These are phyloP conservation scores for Grammothele lineata DNA, from an alignment of 768 basidiomycete species.

Conservation along the genomic window DNA sequence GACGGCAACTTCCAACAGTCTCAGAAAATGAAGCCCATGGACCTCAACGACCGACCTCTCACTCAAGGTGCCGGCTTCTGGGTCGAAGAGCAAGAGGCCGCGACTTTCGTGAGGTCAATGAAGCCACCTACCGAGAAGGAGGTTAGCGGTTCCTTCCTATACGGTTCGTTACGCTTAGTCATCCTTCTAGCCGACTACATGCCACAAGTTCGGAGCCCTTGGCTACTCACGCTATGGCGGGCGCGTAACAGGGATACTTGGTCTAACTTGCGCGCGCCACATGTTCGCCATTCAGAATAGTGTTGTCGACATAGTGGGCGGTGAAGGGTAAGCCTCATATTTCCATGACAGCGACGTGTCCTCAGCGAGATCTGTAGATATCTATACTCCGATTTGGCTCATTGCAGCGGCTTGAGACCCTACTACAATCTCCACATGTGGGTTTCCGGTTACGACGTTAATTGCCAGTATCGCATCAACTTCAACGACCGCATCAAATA, in stretches of 20 bases:
- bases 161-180: too few species aligned
- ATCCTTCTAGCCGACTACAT: neutral
- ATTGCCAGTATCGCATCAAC: constrained; percentile 21
- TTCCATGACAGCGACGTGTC: too few species aligned
- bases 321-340: constrained; percentile 8
- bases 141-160: too few species aligned
- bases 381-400: too few species aligned
- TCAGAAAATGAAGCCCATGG: neutral
- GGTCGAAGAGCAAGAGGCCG: neutral
- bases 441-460: constrained; percentile 21
- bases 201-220: neutral
- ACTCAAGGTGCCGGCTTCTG: neutral
- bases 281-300: neutral
- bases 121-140: neutral
- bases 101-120: neutral
- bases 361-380: too few species aligned
- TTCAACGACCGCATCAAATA: constrained; percentile 7
- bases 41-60: neutral
- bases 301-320: constrained; percentile 1
- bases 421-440: too few species aligned
- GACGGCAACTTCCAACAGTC: neutral
- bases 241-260: neutral
- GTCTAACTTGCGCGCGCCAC: neutral
- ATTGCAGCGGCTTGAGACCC: too few species aligned
- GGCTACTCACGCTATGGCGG: neutral